Conservation (phyloP, 805 yeast species). For the Starmerella stigmatis region DNA sequence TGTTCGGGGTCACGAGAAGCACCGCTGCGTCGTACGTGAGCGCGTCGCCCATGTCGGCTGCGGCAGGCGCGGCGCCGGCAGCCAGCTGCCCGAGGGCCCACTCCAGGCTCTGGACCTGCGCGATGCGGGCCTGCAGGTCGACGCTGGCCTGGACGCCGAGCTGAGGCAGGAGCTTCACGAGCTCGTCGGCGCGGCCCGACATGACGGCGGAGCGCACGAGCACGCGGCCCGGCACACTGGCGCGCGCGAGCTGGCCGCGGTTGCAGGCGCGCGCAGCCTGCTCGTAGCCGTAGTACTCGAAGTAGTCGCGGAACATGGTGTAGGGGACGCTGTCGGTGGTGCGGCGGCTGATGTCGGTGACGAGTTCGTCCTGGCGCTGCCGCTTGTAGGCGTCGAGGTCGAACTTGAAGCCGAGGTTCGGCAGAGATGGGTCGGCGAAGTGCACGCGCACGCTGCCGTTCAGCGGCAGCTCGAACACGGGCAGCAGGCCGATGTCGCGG, state of each 20-base stretch:
- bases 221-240: background rate
- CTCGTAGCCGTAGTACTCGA: background rate
- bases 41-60: background rate
- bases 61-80: background rate
- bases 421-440: background rate
- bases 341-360: background rate
- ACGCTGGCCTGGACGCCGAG: background rate
- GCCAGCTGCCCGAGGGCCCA: background rate
- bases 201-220: background rate
- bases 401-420: no score
- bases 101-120: background rate
- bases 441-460: background rate
- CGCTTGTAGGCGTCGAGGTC: background rate
- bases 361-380: background rate
- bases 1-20: background rate
- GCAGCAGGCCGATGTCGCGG: slow-evolving; percentile 1
- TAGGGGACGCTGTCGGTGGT: background rate
- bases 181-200: background rate
- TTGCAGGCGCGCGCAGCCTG: background rate
- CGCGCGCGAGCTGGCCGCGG: background rate
- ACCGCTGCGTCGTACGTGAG: background rate
- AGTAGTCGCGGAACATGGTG: background rate
- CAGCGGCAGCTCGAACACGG: background rate
- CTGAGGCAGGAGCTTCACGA: background rate
- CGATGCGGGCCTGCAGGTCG: background rate